Conservation (phyloP, 257 asterid genomes). For the Rauvolfia tetraphylla region DNA sequence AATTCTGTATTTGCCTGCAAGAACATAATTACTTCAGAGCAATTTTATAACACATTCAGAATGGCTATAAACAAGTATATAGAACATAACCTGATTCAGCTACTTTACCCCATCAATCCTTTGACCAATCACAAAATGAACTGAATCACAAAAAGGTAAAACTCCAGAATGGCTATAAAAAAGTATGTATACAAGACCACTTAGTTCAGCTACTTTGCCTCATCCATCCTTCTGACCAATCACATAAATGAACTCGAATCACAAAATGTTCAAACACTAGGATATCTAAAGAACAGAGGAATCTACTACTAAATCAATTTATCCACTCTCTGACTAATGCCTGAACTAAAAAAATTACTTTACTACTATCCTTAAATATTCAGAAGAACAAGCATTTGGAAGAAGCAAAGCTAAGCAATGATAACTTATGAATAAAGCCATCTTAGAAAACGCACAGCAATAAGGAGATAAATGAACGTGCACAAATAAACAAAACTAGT, state of each 20-base stretch:
- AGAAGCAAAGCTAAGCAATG: background rate
- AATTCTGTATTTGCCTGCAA: background rate
- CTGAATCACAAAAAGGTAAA: background rate
- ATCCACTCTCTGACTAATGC: background rate
- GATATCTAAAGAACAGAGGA: background rate
- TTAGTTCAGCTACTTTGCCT: background rate
- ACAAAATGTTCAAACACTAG: background rate
- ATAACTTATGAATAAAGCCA: background rate
- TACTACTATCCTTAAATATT: background rate
- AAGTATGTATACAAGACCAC: too few species aligned
- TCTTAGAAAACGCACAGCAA: background rate
- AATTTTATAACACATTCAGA: background rate
- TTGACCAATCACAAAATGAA: background rate
- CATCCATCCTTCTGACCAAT: background rate
- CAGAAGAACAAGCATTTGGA: too few species aligned
- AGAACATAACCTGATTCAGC: too few species aligned
- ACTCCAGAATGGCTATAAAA: background rate
- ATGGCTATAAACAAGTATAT: background rate
- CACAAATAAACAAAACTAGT: background rate
- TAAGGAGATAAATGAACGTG: too few species aligned
- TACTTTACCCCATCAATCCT: too few species aligned
- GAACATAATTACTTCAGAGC: background rate
- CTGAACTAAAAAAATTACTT: background rate
- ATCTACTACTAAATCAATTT: background rate
- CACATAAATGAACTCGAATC: background rate